Percentiles rank a stretch among this genome's conserved stretches.
These are phyloP conservation scores for Eucalyptus regnans DNA, from an alignment of 345 rosid genomes.

Conservation along the genomic window DNA sequence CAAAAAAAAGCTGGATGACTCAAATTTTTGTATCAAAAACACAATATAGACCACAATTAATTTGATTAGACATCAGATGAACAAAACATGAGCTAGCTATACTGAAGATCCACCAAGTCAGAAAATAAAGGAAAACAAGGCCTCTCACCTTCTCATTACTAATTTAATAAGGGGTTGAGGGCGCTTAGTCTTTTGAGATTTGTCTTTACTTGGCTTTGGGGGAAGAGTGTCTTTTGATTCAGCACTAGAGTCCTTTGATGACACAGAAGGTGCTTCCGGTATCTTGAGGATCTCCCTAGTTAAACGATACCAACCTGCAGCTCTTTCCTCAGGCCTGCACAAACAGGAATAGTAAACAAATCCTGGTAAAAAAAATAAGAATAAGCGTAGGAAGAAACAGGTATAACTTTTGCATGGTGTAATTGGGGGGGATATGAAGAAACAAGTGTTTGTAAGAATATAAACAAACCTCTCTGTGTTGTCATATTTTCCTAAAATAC, in stretches of 20 bases:
- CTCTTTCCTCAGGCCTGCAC: constrained; percentile 83
- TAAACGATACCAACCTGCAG: constrained; percentile 95
- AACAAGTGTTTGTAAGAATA: background rate
- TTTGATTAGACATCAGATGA: background rate
- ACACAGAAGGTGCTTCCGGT: constrained; percentile 83
- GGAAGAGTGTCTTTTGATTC: constrained; percentile 27
- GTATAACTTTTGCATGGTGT: background rate
- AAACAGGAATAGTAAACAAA: background rate
- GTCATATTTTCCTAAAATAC: constrained; percentile 81
- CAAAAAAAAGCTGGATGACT: background rate
- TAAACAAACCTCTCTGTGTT: constrained; percentile 54
- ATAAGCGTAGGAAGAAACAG: background rate
- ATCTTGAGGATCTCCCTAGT: constrained; percentile 95
- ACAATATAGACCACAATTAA: background rate
- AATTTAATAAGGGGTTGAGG: constrained; percentile 95
- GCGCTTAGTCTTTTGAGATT: constrained; percentile 80
- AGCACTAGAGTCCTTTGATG: constrained; percentile 30
- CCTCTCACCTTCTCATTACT: constrained; percentile 79
- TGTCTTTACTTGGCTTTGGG: constrained; percentile 57
- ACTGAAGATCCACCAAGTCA: background rate
- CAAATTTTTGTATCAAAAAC: background rate
- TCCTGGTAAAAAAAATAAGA: background rate
- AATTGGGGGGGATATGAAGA: background rate
- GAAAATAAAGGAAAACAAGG: background rate
- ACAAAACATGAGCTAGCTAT: background rate